These are phyloP conservation scores for Acacia melanoxylon DNA, from an alignment of 306 rosid species.

Conservation along the genomic window DNA sequence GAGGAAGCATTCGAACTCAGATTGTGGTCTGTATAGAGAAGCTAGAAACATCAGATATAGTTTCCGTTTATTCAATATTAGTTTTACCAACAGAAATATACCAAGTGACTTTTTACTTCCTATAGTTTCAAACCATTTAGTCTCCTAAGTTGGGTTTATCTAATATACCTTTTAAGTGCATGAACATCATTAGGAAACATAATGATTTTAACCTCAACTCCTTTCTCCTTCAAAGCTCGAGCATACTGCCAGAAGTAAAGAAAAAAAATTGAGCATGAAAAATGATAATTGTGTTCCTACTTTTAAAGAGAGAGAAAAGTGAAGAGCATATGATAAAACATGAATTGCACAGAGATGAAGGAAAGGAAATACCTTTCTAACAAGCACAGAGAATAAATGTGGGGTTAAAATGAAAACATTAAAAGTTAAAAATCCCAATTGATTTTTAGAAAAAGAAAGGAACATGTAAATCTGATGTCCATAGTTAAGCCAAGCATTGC, in stretches of 20 bases:
- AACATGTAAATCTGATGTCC: neutral
- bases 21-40: conserved; percentile 62
- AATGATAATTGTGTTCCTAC: neutral
- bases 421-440: neutral
- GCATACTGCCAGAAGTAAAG: conserved; percentile 46
- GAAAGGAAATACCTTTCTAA: neutral
- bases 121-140: no score
- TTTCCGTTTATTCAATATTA: neutral
- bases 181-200: conserved; percentile 78
- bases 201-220: conserved; percentile 58
- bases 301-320: neutral
- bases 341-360: neutral
- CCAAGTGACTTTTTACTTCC: no score
- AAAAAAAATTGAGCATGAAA: neutral
- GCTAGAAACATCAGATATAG: neutral
- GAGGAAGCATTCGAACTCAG: conserved; percentile 75
- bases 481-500: neutral
- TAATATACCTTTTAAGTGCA: conserved; percentile 63
- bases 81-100: neutral
- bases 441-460: neutral
- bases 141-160: neutral
- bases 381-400: neutral
- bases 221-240: conserved; percentile 71
- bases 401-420: neutral
- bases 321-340: neutral